A percentile compares a stretch with the other conserved stretches of the same genome.
Evolutionary conservation across 768 basidiomycete genomes (phyloP).

Genomic region (Leccinum obscurum): DNA sequence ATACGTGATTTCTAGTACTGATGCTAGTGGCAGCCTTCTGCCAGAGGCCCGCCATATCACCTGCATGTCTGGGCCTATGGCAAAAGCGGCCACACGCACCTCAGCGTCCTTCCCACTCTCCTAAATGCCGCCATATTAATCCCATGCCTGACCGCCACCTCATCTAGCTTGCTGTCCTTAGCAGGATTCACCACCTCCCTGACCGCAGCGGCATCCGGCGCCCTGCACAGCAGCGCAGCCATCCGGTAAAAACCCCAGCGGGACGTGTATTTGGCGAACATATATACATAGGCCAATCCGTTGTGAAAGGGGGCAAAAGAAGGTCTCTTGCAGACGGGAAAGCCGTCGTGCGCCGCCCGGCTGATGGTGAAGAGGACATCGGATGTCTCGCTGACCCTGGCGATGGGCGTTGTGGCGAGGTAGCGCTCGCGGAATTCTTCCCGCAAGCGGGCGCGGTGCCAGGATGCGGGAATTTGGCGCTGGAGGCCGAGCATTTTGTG

Average conservation of each 20-base stretch:
- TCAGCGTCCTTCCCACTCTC: slow-evolving; percentile 12
- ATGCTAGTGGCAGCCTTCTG: too few species aligned
- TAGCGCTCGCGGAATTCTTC: slow-evolving; percentile 11
- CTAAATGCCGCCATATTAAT: slow-evolving; percentile 11
- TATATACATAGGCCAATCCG: slow-evolving; percentile 13
- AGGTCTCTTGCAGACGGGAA: slow-evolving; percentile 14
- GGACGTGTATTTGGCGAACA: slow-evolving; percentile 15
- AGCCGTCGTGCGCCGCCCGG: slow-evolving; percentile 12
- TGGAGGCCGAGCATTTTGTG: slow-evolving; percentile 13
- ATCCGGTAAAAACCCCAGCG: slow-evolving; percentile 16
- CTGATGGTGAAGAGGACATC: slow-evolving; percentile 17
- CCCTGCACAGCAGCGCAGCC: slow-evolving; percentile 14
- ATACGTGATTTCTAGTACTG: too few species aligned
- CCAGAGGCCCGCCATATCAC: slow-evolving; percentile 5
- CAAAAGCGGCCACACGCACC: slow-evolving; percentile 15
- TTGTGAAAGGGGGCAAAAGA: slow-evolving; percentile 11
- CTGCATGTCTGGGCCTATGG: slow-evolving; percentile 16
- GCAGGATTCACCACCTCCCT: slow-evolving; percentile 17
- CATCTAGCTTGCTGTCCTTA: slow-evolving; percentile 14
- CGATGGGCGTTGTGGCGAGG: slow-evolving; percentile 12
- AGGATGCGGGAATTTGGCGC: slow-evolving; percentile 8
- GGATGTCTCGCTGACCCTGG: slow-evolving; percentile 15
- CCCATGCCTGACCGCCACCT: slow-evolving; percentile 15
- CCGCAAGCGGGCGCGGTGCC: slow-evolving; percentile 9
- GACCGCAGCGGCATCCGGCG: slow-evolving; percentile 13